Conservation (phyloP, 306 rosid genomes). For the Rosa chinensis region DNA sequence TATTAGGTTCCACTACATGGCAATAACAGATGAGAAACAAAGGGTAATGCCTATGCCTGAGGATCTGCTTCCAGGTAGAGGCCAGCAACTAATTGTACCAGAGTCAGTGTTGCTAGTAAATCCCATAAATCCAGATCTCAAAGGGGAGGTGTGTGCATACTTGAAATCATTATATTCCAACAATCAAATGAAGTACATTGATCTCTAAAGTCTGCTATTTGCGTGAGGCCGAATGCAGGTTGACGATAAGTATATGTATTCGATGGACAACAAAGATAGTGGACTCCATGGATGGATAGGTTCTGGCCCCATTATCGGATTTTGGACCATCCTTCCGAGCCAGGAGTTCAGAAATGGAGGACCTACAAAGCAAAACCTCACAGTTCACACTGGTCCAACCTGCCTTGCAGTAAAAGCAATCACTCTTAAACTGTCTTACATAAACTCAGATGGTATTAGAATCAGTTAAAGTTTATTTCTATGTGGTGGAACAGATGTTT, state of each 20-base stretch:
- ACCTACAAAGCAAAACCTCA: conserved; percentile 50
- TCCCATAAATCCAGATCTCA: conserved; percentile 45
- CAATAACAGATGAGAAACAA: conserved; percentile 51
- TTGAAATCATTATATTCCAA: neutral
- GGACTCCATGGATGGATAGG: conserved; percentile 51
- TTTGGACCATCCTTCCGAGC: conserved; percentile 45
- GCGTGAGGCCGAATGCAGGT: conserved; percentile 26
- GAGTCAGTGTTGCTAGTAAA: conserved; percentile 49
- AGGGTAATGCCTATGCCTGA: conserved; percentile 53
- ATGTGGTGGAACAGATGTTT: conserved; percentile 42
- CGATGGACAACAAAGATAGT: conserved; percentile 45
- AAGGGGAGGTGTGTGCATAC: conserved; percentile 38
- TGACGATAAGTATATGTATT: conserved; percentile 48
- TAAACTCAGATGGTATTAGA: neutral
- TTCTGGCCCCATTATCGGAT: conserved; percentile 43
- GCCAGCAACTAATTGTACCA: conserved; percentile 43
- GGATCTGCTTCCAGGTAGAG: conserved; percentile 41
- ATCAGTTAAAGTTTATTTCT: neutral
- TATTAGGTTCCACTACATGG: conserved; percentile 46
- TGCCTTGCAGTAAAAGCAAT: conserved; percentile 42
- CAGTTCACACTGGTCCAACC: conserved; percentile 45
- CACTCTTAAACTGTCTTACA: neutral
- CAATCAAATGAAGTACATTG: neutral
- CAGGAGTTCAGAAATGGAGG: conserved; percentile 48
- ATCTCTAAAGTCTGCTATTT: neutral